Percentiles rank a stretch among this genome's conserved stretches.
phyloP scores from a whole-genome alignment of 441 rosid genomes.

The Flueggea neowawraea region DNA sequence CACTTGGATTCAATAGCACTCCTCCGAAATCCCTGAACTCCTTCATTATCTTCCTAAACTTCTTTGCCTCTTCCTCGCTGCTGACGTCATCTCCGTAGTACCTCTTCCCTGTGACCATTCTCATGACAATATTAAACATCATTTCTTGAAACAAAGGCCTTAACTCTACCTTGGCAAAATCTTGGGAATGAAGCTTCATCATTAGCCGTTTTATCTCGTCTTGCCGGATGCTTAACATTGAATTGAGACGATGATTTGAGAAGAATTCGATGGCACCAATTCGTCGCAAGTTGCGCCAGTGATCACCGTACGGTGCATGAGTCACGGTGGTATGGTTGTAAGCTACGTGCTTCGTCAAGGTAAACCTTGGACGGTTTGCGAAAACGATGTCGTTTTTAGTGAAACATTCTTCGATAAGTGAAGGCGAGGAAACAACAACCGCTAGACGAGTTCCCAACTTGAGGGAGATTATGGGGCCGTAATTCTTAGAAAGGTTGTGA shows the following conservation, averaged over 20 bases:
- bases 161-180: conserved; percentile 11
- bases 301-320: conserved; percentile 6
- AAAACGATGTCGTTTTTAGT: conserved; percentile 2
- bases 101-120: conserved; percentile 13
- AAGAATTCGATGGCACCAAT: conserved; percentile 5
- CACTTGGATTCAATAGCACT: conserved; percentile 7
- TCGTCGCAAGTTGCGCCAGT: conserved; percentile 15
- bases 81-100: conserved; percentile 9
- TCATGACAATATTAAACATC: conserved; percentile 6
- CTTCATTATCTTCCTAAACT: conserved; percentile 3
- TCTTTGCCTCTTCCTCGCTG: neutral
- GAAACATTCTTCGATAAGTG: conserved; percentile 1
- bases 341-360: neutral
- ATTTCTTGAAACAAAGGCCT: conserved; percentile 4
- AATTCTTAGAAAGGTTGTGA: neutral
- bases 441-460: neutral
- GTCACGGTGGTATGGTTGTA: conserved; percentile 11
- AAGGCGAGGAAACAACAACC: neutral
- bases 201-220: conserved; percentile 6
- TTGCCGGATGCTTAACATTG: neutral
- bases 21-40: neutral
- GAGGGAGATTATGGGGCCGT: conserved; percentile 5
- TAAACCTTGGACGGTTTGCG: conserved; percentile 4
- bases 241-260: conserved; percentile 5
- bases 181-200: neutral